A percentile compares a stretch with the other conserved stretches of the same genome.
Conservation (phyloP, 768 basidiomycete species). For the Strobilomyces dryophilus region DNA sequence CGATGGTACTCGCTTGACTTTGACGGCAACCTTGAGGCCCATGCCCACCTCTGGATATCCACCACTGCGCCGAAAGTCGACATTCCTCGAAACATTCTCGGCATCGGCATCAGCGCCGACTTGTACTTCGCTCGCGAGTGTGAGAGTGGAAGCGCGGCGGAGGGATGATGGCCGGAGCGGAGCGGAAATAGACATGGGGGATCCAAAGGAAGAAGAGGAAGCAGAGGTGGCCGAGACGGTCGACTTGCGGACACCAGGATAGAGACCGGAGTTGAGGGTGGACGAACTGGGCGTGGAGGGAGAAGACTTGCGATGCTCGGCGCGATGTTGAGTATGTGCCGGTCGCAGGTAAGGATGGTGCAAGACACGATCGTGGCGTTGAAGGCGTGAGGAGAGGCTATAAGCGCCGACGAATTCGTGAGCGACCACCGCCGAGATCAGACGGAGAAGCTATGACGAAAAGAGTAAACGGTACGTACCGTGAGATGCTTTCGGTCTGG, state of each 20-base stretch:
- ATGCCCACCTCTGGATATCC: slow-evolving; percentile 14
- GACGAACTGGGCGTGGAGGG: slow-evolving; percentile 64
- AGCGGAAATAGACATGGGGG: slow-evolving; percentile 35
- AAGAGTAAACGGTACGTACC: slow-evolving; percentile 42
- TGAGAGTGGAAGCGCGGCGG: slow-evolving; percentile 34
- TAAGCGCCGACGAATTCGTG: slow-evolving; percentile 27
- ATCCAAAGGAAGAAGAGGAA: slow-evolving; percentile 33
- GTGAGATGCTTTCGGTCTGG: slow-evolving; percentile 49
- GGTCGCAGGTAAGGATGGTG: slow-evolving; percentile 58
- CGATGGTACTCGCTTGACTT: slow-evolving; percentile 49
- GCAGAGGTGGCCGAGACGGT: slow-evolving; percentile 25
- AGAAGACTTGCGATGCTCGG: slow-evolving; percentile 22
- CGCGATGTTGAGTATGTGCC: slow-evolving; percentile 24
- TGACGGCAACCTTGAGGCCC: slow-evolving; percentile 19
- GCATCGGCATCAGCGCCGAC: slow-evolving; percentile 5
- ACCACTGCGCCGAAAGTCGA: slow-evolving; percentile 12
- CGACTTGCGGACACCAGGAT: slow-evolving; percentile 25
- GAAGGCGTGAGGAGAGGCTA: slow-evolving; percentile 66
- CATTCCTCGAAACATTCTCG: slow-evolving; percentile 9
- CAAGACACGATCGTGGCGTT: slow-evolving; percentile 56
- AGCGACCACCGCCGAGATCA: slow-evolving; percentile 3
- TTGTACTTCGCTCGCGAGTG: slow-evolving; percentile 22
- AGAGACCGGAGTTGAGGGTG: slow-evolving; percentile 49
- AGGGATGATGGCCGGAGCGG: slow-evolving; percentile 43
- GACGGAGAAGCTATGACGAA: background rate